Conservation (phyloP, 805 yeast species). For the Teunomyces gatunensis region DNA sequence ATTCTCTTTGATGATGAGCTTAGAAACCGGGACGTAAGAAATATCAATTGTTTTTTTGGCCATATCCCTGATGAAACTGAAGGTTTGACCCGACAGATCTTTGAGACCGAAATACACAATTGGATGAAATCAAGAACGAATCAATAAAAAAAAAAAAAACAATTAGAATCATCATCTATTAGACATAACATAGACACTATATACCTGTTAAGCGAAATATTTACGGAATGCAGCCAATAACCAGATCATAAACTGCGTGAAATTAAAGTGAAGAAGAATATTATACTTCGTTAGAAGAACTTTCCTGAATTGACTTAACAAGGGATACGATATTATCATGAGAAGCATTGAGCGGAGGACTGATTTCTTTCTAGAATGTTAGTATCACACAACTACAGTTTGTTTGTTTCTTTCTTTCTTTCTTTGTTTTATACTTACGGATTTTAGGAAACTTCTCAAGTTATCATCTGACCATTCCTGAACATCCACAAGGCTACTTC, state of each 20-base stretch:
- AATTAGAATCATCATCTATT: neutral
- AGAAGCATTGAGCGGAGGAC: slow-evolving; percentile 45
- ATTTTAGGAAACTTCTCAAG: slow-evolving; percentile 33
- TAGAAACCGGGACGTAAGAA: slow-evolving; percentile 73
- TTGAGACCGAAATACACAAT: slow-evolving; percentile 40
- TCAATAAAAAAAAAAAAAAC: neutral
- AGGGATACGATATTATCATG: slow-evolving; percentile 46
- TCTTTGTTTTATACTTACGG: slow-evolving; percentile 30
- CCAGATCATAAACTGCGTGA: slow-evolving; percentile 11
- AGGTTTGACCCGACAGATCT: slow-evolving; percentile 58
- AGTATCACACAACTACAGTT: slow-evolving; percentile 10
- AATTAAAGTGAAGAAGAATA: slow-evolving; percentile 16
- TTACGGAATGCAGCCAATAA: neutral
- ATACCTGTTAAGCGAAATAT: neutral
- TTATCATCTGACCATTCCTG: slow-evolving; percentile 35
- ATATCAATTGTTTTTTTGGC: slow-evolving; percentile 67
- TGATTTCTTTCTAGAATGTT: slow-evolving; percentile 44
- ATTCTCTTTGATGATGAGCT: slow-evolving; percentile 75
- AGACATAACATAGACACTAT: slow-evolving; percentile 1
- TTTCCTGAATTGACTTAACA: slow-evolving; percentile 41
- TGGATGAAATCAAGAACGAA: slow-evolving; percentile 22
- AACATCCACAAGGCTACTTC: slow-evolving; percentile 26
- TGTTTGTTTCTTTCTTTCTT: neutral
- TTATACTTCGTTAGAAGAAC: slow-evolving; percentile 16
- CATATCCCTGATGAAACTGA: slow-evolving; percentile 54